A percentile compares a stretch with the other conserved stretches of the same genome.
phyloP scores from a whole-genome alignment of 208 protist genomes.

The Herpetomonas samuelpessoai region DNA sequence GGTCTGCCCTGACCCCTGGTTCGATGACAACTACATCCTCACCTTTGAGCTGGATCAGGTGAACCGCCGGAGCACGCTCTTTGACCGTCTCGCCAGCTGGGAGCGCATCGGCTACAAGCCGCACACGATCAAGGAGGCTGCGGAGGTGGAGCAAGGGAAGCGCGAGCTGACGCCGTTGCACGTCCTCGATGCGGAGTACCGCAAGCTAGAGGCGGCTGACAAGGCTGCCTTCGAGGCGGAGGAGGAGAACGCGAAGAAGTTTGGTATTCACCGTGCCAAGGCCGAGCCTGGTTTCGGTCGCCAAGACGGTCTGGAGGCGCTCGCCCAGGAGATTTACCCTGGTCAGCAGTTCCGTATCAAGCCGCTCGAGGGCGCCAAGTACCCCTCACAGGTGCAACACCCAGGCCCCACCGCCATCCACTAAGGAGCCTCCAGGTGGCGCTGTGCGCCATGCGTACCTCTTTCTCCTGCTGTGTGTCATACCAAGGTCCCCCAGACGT shows the following conservation, averaged over 20 bases:
- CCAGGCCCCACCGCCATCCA: conserved; percentile 85
- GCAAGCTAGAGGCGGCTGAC: conserved; percentile 72
- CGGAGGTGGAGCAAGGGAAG: conserved; percentile 57
- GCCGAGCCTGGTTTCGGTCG: conserved; percentile 90
- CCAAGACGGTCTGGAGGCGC: conserved; percentile 83
- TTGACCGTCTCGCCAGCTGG: conserved; percentile 87
- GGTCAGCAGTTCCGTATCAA: conserved; percentile 89
- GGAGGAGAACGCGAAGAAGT: conserved; percentile 85
- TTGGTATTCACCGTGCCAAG: conserved; percentile 88
- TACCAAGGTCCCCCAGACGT: not conserved
- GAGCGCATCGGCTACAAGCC: conserved; percentile 84
- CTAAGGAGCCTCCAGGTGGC: too few species aligned
- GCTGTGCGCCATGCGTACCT: too few species aligned
- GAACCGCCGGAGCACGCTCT: conserved; percentile 86
- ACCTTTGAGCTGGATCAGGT: conserved; percentile 91
- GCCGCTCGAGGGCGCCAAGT: conserved; percentile 85
- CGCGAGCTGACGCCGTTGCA: conserved; percentile 60
- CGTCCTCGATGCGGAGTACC: conserved; percentile 72
- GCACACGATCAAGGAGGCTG: conserved; percentile 78
- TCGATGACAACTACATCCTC: conserved; percentile 90
- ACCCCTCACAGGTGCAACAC: conserved; percentile 80
- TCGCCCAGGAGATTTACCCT: conserved; percentile 91
- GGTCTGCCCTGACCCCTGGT: conserved; percentile 87
- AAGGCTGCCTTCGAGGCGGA: conserved; percentile 80
- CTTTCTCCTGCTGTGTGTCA: too few species aligned